Evolutionary conservation across 2,329 filamentous ascomycete genomes (phyloP).

Genomic region (Lanzia echinophila): DNA sequence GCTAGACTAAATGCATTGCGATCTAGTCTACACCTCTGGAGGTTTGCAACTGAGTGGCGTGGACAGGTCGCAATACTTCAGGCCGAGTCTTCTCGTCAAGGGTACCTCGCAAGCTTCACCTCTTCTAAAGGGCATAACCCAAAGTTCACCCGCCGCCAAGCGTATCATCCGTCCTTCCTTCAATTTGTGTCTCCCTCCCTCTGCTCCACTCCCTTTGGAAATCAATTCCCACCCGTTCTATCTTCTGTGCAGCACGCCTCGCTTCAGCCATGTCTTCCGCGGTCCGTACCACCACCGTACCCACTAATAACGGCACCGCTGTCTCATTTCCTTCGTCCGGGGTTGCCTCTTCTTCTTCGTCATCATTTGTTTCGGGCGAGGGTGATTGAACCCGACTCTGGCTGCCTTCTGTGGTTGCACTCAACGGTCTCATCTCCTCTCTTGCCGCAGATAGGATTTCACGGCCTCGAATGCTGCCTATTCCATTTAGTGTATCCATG

Average conservation of each 20-base stretch:
- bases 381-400: background rate
- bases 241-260: slow-evolving; percentile 42
- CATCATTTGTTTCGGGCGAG: background rate
- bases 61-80: too few relatives aligned
- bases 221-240: slow-evolving; percentile 48
- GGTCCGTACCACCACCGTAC: slow-evolving; percentile 46
- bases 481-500: background rate
- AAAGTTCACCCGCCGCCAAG: background rate
- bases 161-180: slow-evolving; percentile 6
- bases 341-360: slow-evolving; percentile 3
- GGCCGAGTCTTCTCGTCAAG: background rate
- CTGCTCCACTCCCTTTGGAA: slow-evolving; percentile 47
- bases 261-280: slow-evolving; percentile 45
- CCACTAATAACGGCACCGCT: slow-evolving; percentile 43
- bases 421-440: slow-evolving; percentile 23
- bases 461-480: background rate
- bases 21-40: too few relatives aligned
- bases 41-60: too few relatives aligned
- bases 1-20: too few relatives aligned
- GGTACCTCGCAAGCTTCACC: background rate
- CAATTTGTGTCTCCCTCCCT: slow-evolving; percentile 27
- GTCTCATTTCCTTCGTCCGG: background rate
- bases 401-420: slow-evolving; percentile 13
- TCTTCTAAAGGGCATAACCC: background rate
- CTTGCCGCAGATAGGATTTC: slow-evolving; percentile 13